Percentiles rank a stretch among this genome's conserved stretches.
phyloP scores from a whole-genome alignment of 306 rosid species.

The Sicyos baderoa region DNA sequence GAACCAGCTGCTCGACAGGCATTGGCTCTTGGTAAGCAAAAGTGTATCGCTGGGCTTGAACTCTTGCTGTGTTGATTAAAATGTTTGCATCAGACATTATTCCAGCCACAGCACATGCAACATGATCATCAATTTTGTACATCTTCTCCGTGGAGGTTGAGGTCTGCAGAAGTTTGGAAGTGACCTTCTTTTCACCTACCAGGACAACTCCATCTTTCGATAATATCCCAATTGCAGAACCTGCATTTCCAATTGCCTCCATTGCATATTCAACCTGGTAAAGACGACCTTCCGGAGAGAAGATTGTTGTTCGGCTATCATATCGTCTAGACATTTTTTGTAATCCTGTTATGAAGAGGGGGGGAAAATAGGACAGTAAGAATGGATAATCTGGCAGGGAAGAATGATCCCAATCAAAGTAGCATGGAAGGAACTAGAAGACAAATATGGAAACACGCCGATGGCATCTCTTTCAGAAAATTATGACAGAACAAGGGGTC shows the following conservation, averaged over 20 bases:
- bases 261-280: constrained; percentile 39
- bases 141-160: constrained; percentile 34
- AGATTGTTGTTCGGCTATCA: constrained; percentile 38
- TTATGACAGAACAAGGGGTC: neutral
- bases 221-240: constrained; percentile 32
- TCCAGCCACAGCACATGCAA: constrained; percentile 36
- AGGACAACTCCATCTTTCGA: constrained; percentile 37
- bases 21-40: constrained; percentile 34
- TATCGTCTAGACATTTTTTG: constrained; percentile 34
- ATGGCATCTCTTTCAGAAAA: neutral
- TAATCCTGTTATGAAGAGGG: constrained; percentile 2
- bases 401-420: neutral
- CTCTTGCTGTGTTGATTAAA: constrained; percentile 33
- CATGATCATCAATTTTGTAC: constrained; percentile 35
- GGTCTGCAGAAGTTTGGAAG: constrained; percentile 35
- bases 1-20: constrained; percentile 38
- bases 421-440: neutral
- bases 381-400: constrained; percentile 2
- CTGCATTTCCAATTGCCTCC: constrained; percentile 41
- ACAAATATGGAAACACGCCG: neutral
- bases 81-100: constrained; percentile 43
- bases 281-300: constrained; percentile 38
- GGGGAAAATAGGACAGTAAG: neutral
- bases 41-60: constrained; percentile 31
- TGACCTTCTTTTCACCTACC: constrained; percentile 35